Percentiles rank a stretch among this genome's conserved stretches.
Evolutionary conservation across 441 rosid genomes (phyloP).

Genomic region (Adansonia grandidieri): DNA sequence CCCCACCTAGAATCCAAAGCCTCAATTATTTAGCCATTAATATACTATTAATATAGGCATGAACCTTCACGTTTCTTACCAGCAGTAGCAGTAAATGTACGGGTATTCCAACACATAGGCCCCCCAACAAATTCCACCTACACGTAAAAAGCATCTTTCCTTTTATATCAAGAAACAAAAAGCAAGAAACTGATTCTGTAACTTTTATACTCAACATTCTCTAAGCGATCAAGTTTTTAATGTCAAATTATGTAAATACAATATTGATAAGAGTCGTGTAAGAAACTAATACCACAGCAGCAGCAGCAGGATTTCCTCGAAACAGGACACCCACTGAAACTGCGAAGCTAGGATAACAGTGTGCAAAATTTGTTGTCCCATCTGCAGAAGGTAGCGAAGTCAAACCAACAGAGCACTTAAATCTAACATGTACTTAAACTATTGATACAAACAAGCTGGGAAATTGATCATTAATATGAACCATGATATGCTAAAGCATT

Average conservation of each 20-base stretch:
- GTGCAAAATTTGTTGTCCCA: slow-evolving; percentile 97
- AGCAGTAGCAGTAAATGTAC: slow-evolving; percentile 81
- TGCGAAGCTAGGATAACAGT: slow-evolving; percentile 96
- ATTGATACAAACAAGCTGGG: slow-evolving; percentile 7
- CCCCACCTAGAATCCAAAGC: slow-evolving; percentile 66
- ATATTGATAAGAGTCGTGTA: slow-evolving; percentile 20
- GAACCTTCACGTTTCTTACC: slow-evolving; percentile 46
- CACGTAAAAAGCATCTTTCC: slow-evolving; percentile 24
- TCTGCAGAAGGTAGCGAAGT: slow-evolving; percentile 45
- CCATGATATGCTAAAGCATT: not conserved
- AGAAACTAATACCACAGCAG: slow-evolving; percentile 71
- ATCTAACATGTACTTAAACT: not conserved
- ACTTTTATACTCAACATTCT: slow-evolving; percentile 12
- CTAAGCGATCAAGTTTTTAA: not conserved
- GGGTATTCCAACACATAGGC: slow-evolving; percentile 95
- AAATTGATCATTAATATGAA: not conserved
- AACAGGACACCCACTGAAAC: slow-evolving; percentile 90
- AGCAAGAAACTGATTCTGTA: not conserved
- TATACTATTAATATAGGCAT: slow-evolving; percentile 15
- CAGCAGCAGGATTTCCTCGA: slow-evolving; percentile 84
- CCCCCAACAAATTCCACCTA: slow-evolving; percentile 99
- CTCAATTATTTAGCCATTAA: slow-evolving; percentile 27
- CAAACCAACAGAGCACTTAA: slow-evolving; percentile 5
- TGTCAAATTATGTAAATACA: slow-evolving; percentile 9
- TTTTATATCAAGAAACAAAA: not conserved